Base-by-base conservation (phyloP, 2,329 filamentous ascomycete species). In the Blastomyces percursus region DNA sequence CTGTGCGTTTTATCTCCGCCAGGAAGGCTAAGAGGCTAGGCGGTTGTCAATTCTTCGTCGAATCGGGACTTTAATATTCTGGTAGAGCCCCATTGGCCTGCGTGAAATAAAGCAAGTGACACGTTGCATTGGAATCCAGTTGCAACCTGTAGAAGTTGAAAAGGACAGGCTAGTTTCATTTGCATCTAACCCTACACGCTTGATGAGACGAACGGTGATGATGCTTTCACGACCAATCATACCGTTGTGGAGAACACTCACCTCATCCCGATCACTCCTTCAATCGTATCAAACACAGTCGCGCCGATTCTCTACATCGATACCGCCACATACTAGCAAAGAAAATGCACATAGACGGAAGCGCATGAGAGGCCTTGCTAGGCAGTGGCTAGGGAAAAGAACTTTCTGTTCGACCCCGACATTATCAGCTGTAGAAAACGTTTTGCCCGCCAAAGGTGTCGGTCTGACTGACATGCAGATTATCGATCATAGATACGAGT, bases 401-500 rank as follows among this genome's bases (percentile, higher is more conserved):
- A 40, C 8, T 38, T 59, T 62, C 27, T 30, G 44, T 38, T 60
- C 44, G n/a, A 55, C 54, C 8, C 24, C 21, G 2, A 6, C 40
- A 14, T 14, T 63, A 56, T 40, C 19, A 3, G 57, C 46, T 42
- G 27, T 63, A 48, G 54, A 59, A 55, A 58, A 24, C 4, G 52
- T 50, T 64, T 64, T 51, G 54, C 21, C 4, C n/a, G 44, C 35
- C 44, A 40, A 21, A 11, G 40, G 48, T n/a, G 30, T 30, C 46
- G 27, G 57, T 38, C 16, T 40, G 11, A 55, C 35, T 35, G 40
- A 60, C 21, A 59, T 61, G 27, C 42, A 61, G 35, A 63, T 68
- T 52, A 62, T 68, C 51, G 67, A 69, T 44, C 67, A 69, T 55
- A 64, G 59, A 64, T 69, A 68, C 42, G 67, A 69, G 66, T 68